Base-by-base conservation (phyloP, 306 rosid genomes). In the Senna siamea region DNA sequence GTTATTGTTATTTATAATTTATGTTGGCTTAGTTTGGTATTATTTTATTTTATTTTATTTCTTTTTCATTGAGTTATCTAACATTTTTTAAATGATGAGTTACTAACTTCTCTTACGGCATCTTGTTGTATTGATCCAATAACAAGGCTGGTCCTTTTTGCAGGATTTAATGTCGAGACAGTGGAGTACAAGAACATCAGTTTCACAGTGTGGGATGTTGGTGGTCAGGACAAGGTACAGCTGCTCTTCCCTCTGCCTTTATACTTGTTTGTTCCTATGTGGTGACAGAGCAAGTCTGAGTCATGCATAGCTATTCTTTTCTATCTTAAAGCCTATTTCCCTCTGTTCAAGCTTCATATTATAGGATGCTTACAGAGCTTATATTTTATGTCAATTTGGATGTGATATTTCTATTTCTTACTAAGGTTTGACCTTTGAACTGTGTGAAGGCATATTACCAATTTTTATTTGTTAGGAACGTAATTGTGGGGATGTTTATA, bases 151-250 rank as follows among this genome's bases (percentile, higher is more conserved):
- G 2, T 62, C 5, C 58, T 62, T 52, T 47, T 64, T 82, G 79
- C 83, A 93, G 98, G 98, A 64, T 93, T 93, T 83, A 93, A 93
- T 73, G 97, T 93, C 83, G 97, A 93, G 85, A 93, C 98, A 0
- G 98, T 93, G 34, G 98, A 93, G 79, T 91, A 93, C 84, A 93
- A 91, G 92, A 93, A 93, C 89, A 93, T 93, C 81, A 93, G 98
- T 91, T 93, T 93, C 85, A 93, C 98, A 4, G 98, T 93, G 68
- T 93, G 98, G 98, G 98, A 93, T 82, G 98, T 93, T 11, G 98
- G 98, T 17, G 98, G 98, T 81, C 97, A 93, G 73, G 98, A 93
- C 92, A 91, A 93, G 89, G 98, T 93, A 86, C 60, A 52, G 11
- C 15, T 65, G 15, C 59, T 51, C 34, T 63, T 53, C 47, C 5